Conservation (phyloP, 2,329 filamentous ascomycete species). For the Sporothrix brunneoviolacea region DNA sequence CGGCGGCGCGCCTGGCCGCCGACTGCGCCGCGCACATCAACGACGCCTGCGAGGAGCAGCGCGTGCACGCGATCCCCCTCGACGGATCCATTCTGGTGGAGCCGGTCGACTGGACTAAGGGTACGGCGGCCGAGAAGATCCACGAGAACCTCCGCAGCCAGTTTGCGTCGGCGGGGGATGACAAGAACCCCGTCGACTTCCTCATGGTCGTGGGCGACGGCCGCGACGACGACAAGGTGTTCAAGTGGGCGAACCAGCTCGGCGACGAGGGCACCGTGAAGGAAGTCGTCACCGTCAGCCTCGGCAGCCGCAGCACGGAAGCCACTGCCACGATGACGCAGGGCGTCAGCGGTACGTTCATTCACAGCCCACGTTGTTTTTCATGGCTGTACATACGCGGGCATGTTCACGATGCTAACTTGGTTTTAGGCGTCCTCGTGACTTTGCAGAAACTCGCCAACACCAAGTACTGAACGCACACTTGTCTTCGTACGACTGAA, state of each 20-base stretch:
- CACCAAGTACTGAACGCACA: not conserved
- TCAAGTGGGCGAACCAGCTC: slow-evolving; percentile 85
- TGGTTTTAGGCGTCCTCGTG: slow-evolving; percentile 21
- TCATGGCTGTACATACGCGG: not conserved
- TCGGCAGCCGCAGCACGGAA: slow-evolving; percentile 83
- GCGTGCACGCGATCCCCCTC: slow-evolving; percentile 74
- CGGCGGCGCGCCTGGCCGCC: slow-evolving; percentile 70
- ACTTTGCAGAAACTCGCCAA: slow-evolving; percentile 16
- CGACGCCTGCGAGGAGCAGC: slow-evolving; percentile 77
- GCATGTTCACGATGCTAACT: no score
- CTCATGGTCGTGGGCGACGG: slow-evolving; percentile 85
- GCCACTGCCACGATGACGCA: slow-evolving; percentile 80
- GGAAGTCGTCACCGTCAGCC: slow-evolving; percentile 75
- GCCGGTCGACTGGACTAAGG: slow-evolving; percentile 80
- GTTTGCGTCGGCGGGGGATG: slow-evolving; percentile 28
- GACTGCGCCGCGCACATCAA: slow-evolving; percentile 95
- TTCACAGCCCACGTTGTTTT: no score
- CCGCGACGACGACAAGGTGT: slow-evolving; percentile 88
- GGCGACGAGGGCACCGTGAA: slow-evolving; percentile 51
- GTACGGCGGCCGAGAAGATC: slow-evolving; percentile 69
- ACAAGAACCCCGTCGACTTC: slow-evolving; percentile 61
- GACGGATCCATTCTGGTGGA: slow-evolving; percentile 80
- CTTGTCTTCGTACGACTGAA: no score
- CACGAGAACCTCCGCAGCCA: slow-evolving; percentile 51
- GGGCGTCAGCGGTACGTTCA: slow-evolving; percentile 80